These are phyloP conservation scores for Gossypium arboreum DNA, from an alignment of 345 rosid genomes.

Conservation along the genomic window DNA sequence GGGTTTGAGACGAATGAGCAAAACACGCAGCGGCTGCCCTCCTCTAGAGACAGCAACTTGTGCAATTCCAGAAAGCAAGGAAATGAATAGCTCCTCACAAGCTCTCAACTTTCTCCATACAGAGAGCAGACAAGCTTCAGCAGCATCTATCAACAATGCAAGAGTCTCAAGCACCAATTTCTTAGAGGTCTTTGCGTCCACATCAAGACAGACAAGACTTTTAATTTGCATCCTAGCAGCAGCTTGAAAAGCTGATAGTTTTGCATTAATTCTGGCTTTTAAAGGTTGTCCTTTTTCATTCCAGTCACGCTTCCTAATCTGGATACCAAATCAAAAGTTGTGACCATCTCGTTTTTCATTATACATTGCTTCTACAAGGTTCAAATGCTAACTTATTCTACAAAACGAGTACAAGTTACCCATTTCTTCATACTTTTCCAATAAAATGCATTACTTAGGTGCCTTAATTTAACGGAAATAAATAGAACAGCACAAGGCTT, in stretches of 20 bases:
- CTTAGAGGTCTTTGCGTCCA: conserved; percentile 82
- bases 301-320: conserved; percentile 97
- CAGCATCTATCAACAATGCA: conserved; percentile 77
- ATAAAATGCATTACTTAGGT: neutral
- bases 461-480: neutral
- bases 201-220: conserved; percentile 71
- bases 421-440: neutral
- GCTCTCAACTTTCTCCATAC: conserved; percentile 90
- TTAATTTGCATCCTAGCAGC: conserved; percentile 71
- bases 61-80: conserved; percentile 80
- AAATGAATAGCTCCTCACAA: conserved; percentile 82
- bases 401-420: neutral
- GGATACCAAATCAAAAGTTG: conserved; percentile 28
- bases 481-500: neutral
- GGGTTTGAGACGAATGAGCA: conserved; percentile 92
- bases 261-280: conserved; percentile 77
- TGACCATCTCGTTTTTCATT: conserved; percentile 15
- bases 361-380: conserved; percentile 6
- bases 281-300: conserved; percentile 74
- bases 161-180: conserved; percentile 88
- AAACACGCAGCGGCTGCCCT: conserved; percentile 91
- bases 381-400: conserved; percentile 18
- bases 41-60: conserved; percentile 82
- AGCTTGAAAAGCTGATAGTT: conserved; percentile 82
- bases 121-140: conserved; percentile 83